A percentile compares a stretch with the other conserved stretches of the same genome.
phyloP scores from a whole-genome alignment of 192 early-diverging fungal species.

The Backusella macrospora region DNA sequence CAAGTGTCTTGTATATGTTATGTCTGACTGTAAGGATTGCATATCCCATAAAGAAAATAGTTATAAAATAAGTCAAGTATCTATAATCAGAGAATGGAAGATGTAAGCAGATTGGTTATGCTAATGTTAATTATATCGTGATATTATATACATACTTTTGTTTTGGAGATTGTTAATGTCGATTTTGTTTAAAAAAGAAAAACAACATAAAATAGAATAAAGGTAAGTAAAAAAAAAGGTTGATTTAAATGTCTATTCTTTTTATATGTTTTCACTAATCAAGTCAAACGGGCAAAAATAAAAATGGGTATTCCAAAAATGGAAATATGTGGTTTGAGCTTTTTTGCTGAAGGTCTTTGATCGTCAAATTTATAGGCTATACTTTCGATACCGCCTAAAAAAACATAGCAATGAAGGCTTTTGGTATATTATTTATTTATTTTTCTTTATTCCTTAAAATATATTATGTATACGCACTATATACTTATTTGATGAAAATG shows the following conservation, averaged over 20 bases:
- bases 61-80: not conserved
- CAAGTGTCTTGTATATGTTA: not conserved
- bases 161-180: not conserved
- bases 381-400: not conserved
- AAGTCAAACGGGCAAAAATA: not conserved
- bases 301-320: not conserved
- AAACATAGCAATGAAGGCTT: not conserved
- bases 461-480: not conserved
- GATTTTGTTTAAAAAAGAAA: slow-evolving; percentile 5
- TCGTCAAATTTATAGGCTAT: not conserved
- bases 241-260: not conserved
- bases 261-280: slow-evolving; percentile 11
- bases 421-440: not conserved
- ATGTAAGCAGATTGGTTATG: not conserved
- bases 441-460: not conserved
- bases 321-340: not conserved
- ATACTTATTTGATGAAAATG: not conserved
- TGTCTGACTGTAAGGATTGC: not conserved
- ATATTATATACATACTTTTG: not conserved
- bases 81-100: not conserved
- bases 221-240: slow-evolving; percentile 3
- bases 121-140: not conserved
- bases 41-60: not conserved
- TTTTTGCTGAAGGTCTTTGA: not conserved
- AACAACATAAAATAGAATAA: not conserved